phyloP scores from a whole-genome alignment of 1,139 yeast genomes.

The Candida sanyaensis region DNA sequence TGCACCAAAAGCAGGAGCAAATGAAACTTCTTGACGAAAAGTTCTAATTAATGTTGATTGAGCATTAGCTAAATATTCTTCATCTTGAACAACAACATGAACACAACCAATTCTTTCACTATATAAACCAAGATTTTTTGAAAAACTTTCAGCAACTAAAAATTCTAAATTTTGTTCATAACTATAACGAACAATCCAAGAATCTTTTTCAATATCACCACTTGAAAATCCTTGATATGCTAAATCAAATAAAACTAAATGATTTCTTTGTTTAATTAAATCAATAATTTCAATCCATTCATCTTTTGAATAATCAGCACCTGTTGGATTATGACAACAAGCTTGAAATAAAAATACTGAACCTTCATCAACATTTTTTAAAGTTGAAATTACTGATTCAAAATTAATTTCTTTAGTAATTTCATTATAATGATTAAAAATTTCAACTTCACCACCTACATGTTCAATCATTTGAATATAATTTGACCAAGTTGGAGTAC shows the following conservation, averaged over 20 bases:
- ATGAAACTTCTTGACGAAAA: constrained; percentile 43
- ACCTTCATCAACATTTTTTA: constrained; percentile 29
- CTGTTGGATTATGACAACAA: constrained; percentile 97
- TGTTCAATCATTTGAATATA: constrained; percentile 38
- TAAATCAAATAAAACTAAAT: constrained; percentile 81
- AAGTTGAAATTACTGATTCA: constrained; percentile 25
- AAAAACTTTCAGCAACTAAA: constrained; percentile 44
- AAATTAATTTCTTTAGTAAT: constrained; percentile 31
- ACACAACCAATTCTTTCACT: constrained; percentile 47
- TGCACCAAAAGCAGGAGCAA: constrained; percentile 51
- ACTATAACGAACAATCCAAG: constrained; percentile 30
- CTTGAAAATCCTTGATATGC: constrained; percentile 95
- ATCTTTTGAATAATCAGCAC: constrained; percentile 78
- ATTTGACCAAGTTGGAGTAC: constrained; percentile 45
- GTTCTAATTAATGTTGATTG: constrained; percentile 28
- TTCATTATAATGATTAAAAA: constrained; percentile 36
- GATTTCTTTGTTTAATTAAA: constrained; percentile 53
- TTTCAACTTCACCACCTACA: constrained; percentile 27
- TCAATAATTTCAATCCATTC: constrained; percentile 78
- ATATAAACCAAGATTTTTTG: constrained; percentile 49
- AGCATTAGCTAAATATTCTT: constrained; percentile 20
- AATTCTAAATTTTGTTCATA: constrained; percentile 26
- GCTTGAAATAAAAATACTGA: constrained; percentile 71
- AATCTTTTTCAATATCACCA: constrained; percentile 35
- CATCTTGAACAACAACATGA: constrained; percentile 36